A percentile compares a stretch with the other conserved stretches of the same genome.
Evolutionary conservation across 2,329 filamentous ascomycete species (phyloP).

Genomic region (Microdochium nivale): DNA sequence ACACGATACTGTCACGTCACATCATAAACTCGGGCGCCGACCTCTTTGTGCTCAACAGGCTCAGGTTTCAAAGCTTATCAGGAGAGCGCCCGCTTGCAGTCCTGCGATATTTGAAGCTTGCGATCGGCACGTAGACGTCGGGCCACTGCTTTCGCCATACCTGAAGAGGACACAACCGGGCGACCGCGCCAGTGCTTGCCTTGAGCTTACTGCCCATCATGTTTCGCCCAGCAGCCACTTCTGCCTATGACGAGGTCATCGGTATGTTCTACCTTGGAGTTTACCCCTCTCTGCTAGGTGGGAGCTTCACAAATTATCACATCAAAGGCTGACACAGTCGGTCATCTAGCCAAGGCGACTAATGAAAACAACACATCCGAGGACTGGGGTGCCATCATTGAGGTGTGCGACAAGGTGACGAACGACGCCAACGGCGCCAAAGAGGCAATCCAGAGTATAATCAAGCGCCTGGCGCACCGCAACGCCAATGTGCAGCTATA

Average conservation of each 20-base stretch:
- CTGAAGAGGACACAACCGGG: not conserved
- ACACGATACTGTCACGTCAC: too few relatives aligned
- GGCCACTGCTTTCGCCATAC: not conserved
- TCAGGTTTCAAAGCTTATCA: too few relatives aligned
- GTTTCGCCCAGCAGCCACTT: conserved; percentile 52
- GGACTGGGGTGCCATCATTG: conserved; percentile 58
- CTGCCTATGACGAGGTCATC: conserved; percentile 50
- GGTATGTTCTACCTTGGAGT: conserved; percentile 30
- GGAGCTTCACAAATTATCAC: too few relatives aligned
- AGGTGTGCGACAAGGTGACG: conserved; percentile 52
- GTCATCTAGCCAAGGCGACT: conserved; percentile 60
- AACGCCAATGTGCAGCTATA: conserved; percentile 96
- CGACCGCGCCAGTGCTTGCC: not conserved
- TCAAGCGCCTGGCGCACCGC: conserved; percentile 83
- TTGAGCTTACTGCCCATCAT: conserved; percentile 15
- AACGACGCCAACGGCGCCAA: conserved; percentile 55
- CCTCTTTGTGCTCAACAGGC: too few relatives aligned
- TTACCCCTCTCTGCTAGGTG: conserved; percentile 1
- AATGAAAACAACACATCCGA: conserved; percentile 94
- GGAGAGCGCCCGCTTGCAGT: too few relatives aligned
- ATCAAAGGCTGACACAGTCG: conserved; percentile 7
- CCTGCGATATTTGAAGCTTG: too few relatives aligned
- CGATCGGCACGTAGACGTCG: not conserved
- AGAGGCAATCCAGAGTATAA: conserved; percentile 81
- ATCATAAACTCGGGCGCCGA: too few relatives aligned